phyloP scores from a whole-genome alignment of 2,329 filamentous ascomycete genomes.

The Sporothrix globosa region DNA sequence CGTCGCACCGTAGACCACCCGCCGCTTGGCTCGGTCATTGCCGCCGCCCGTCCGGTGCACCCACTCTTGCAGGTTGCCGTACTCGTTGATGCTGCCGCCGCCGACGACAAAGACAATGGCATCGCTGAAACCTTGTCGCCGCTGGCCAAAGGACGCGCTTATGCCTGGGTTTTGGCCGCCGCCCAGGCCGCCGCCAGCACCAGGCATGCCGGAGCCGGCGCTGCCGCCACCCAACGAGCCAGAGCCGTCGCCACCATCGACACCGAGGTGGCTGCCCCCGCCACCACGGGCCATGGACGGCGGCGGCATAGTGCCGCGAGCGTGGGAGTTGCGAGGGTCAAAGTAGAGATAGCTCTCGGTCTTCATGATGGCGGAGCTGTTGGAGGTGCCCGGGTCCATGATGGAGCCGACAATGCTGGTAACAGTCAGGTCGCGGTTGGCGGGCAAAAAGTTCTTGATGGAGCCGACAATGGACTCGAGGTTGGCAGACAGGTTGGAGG shows the following conservation, averaged over 20 bases:
- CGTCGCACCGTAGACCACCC: constrained; percentile 94
- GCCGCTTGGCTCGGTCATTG: constrained; percentile 65
- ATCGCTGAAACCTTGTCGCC: constrained; percentile 85
- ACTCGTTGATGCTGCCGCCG: constrained; percentile 98
- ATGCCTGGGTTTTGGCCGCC: constrained; percentile 64
- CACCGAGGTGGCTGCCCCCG: constrained; percentile 42
- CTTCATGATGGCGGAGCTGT: constrained; percentile 89
- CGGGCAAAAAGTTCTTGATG: constrained; percentile 97
- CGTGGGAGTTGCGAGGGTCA: constrained; percentile 90
- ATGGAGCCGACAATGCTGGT: constrained; percentile 98
- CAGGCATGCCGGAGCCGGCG: constrained; percentile 43
- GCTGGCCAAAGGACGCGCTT: constrained; percentile 84
- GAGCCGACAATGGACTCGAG: constrained; percentile 93
- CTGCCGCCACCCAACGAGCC: constrained; percentile 42
- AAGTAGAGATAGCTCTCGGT: constrained; percentile 98
- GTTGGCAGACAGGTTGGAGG: constrained; percentile 70
- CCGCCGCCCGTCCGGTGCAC: constrained; percentile 69
- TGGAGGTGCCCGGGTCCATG: constrained; percentile 92
- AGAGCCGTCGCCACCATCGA: constrained; percentile 44
- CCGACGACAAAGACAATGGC: constrained; percentile 94
- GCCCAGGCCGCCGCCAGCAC: constrained; percentile 41
- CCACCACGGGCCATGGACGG: constrained; percentile 63
- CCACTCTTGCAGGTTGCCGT: constrained; percentile 97
- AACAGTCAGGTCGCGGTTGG: constrained; percentile 90
- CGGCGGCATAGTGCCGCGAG: constrained; percentile 86